phyloP scores from a whole-genome alignment of 1,284 basidiomycete genomes.

The Malassezia nana region DNA sequence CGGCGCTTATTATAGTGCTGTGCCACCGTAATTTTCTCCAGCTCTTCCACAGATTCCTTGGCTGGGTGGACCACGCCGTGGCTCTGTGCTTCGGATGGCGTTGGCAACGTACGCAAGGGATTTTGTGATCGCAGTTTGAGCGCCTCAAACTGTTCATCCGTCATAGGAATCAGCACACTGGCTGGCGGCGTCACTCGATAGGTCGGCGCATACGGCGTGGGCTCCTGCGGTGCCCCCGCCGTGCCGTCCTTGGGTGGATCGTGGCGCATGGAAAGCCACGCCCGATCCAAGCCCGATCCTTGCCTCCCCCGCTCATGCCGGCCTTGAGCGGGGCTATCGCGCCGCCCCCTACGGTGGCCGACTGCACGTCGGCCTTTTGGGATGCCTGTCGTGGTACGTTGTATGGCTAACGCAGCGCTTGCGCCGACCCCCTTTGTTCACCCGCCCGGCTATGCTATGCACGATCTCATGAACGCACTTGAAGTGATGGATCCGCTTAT shows the following conservation, averaged over 20 bases:
- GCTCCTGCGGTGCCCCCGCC: not conserved
- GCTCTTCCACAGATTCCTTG: not conserved
- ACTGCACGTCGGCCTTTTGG: slow-evolving; percentile 11
- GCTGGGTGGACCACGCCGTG: not conserved
- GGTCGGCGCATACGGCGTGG: slow-evolving; percentile 14
- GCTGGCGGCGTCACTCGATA: slow-evolving; percentile 23
- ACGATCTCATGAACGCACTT: slow-evolving; percentile 15
- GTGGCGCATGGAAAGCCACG: not conserved
- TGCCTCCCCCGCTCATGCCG: no score
- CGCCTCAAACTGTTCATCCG: slow-evolving; percentile 26
- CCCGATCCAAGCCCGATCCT: no score
- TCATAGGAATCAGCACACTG: slow-evolving; percentile 25
- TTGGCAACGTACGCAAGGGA: slow-evolving; percentile 20
- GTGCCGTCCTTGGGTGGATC: not conserved
- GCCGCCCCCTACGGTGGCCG: not conserved
- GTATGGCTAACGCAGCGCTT: not conserved
- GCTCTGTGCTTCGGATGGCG: not conserved
- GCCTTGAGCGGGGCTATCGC: not conserved
- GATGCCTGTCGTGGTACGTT: slow-evolving; percentile 1
- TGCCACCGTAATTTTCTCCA: slow-evolving; percentile 1
- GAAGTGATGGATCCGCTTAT: slow-evolving; percentile 18
- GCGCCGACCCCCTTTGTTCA: not conserved
- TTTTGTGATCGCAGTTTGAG: slow-evolving; percentile 25
- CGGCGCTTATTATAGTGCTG: slow-evolving; percentile 66
- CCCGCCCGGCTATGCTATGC: not conserved